Base-by-base conservation (phyloP, 768 basidiomycete species). In the Panellus pusillus region DNA sequence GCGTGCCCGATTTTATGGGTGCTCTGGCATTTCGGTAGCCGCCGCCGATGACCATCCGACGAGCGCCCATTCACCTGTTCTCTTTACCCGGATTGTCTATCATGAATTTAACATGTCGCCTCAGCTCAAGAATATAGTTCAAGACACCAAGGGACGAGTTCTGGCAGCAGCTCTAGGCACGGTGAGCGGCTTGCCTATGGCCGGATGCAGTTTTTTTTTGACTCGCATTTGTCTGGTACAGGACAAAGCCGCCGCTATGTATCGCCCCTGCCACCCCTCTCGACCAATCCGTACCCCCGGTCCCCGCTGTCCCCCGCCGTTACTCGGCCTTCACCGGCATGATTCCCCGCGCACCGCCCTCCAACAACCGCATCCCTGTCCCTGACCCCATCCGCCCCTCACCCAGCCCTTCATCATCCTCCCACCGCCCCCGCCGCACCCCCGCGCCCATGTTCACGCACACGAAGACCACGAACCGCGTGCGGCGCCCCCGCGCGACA, bases 231-330 rank as follows among this genome's bases (percentile, higher is more conserved):
- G 11, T 32, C 13, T 19, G 14, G 32, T 8, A 35, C 32, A 35
- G 3, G 32, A 35, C 24, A 48, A 12, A 20, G 46, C 32, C 63
- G 65, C 38, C 61, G 76, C 29, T 68, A 72, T 42, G 74, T 79
- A 1, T 81, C 81, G 24, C 81, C 84, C 12, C 81, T 81, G 7
- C 77, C 74, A 31, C 70, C 70, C 42, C 36, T 9, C 58, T 64
- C 45, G 61, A 66, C 20, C 62, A 60, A 15, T 55, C 65, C 1
- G 67, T 78, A 4, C 87, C 86, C 1, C 84, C 85, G 1, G 81
- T 88, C 0, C 87, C 87, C 2, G 64, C 71, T 11, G 50, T 81
- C 19, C 81, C 81, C 1, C 65, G 52, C 6, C 72, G 70, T 46
- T 74, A 58, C 53, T 70, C 1, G 61, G 61, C 19, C 65, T 74